Evolutionary conservation across 306 rosid genomes (phyloP).

Genomic region (Pyrus pyrifolia): DNA sequence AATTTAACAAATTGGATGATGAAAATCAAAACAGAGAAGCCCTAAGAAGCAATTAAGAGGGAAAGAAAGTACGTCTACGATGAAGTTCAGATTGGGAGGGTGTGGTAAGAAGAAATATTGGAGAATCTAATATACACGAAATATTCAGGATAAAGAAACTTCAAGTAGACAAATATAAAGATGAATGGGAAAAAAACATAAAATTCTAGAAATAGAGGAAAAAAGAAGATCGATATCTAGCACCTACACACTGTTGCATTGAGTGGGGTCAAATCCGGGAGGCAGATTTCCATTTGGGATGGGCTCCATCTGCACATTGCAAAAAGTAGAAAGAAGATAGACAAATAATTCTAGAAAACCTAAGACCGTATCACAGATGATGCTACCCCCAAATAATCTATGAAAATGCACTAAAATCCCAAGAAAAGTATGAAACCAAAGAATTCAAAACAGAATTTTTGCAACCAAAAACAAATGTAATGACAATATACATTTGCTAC

Average conservation of each 20-base stretch:
- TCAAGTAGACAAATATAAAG: neutral
- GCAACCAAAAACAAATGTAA: neutral
- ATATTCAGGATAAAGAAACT: neutral
- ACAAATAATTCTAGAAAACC: neutral
- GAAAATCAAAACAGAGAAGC: no score
- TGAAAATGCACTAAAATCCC: neutral
- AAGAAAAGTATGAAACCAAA: neutral
- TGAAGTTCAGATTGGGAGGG: no score
- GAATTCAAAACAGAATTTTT: neutral
- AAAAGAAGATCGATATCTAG: slow-evolving; percentile 21
- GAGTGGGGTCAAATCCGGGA: slow-evolving; percentile 85
- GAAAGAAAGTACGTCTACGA: no score
- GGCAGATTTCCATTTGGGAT: slow-evolving; percentile 94
- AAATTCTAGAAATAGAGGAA: neutral
- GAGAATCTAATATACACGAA: no score
- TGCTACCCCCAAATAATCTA: neutral
- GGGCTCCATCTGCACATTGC: slow-evolving; percentile 85
- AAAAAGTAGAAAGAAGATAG: slow-evolving; percentile 34
- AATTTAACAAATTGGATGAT: no score
- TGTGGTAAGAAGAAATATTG: no score
- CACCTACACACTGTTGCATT: slow-evolving; percentile 96
- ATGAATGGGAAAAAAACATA: neutral
- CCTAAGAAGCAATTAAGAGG: no score
- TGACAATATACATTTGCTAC: neutral
- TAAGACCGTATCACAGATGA: neutral